A percentile compares a stretch with the other conserved stretches of the same genome.
Conservation (phyloP, 768 basidiomycete species). For the Podaxis sp. region DNA sequence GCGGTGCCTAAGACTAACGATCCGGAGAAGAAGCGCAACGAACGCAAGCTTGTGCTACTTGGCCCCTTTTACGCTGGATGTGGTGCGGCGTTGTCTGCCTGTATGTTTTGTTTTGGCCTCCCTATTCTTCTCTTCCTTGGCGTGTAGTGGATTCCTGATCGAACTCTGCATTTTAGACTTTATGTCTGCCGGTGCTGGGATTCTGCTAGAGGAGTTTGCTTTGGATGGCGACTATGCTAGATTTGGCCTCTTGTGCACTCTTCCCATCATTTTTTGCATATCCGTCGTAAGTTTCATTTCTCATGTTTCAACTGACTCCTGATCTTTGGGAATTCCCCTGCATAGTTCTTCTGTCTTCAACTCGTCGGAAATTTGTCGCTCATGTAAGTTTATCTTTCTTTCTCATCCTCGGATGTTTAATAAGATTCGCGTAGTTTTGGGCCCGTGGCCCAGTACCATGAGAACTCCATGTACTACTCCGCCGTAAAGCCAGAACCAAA, state of each 20-base stretch:
- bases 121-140: constrained; percentile 1
- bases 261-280: constrained; percentile 73
- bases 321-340: neutral
- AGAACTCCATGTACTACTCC: constrained; percentile 82
- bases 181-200: constrained; percentile 51
- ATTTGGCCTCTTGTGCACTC: constrained; percentile 60
- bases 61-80: constrained; percentile 71
- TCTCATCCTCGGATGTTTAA: neutral
- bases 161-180: constrained; percentile 38
- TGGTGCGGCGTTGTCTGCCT: constrained; percentile 58
- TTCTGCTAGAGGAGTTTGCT: constrained; percentile 62
- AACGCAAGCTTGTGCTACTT: constrained; percentile 48
- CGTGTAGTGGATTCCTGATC: neutral
- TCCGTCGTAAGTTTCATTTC: constrained; percentile 50
- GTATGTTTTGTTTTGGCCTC: constrained; percentile 32
- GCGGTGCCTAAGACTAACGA: constrained; percentile 19
- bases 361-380: constrained; percentile 63
- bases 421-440: constrained; percentile 39
- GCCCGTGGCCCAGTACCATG: constrained; percentile 80
- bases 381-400: constrained; percentile 28
- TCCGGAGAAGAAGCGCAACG: constrained; percentile 36
- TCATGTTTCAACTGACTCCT: constrained; percentile 4
- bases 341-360: constrained; percentile 73
- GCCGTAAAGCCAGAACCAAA: constrained; percentile 63
- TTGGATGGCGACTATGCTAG: constrained; percentile 60